Evolutionary conservation across 2,329 filamentous ascomycete genomes (phyloP), one percentile per base, ranked within the genome.

Genomic region (Taxawa tesnikishii): DNA sequence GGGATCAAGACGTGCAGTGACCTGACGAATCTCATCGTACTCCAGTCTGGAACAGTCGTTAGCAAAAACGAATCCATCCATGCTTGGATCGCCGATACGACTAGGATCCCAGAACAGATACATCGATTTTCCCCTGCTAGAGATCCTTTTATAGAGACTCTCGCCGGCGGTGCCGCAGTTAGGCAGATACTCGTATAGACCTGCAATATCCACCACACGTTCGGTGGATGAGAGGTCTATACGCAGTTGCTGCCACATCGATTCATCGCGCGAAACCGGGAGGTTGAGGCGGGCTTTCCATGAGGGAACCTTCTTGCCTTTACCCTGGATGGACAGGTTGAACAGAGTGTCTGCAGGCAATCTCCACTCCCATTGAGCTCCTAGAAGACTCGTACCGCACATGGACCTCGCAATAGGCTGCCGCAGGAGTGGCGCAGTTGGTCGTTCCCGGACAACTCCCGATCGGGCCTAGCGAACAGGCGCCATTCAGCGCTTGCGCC

Each of bases 81-180:
- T 34, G 0, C 55, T 45, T 0, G 59, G 48, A 16, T 63, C 47
- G 1, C 64, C 64, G 21, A 66, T 56, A 11, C 62, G 61, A 4
- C 60, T 53, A 0, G 72, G 67, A 33, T 79, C 70, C 3, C 74
- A 51, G 43, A 76, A 78, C 3, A 79, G 48, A 40, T 65, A 79
- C 0, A 75, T 33, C 17, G 53, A 62, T n/a, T n/a, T n/a, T n/a
- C n/a, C n/a, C n/a, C n/a, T n/a, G n/a, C n/a, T n/a, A n/a, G n/a
- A n/a, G n/a, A n/a, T n/a, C n/a, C n/a, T n/a, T 42, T 62, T 65
- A 48, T 77, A 75, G 14, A 79, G 48, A 32, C 65, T 64, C 11
- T 62, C 58, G 14, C 53, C 61, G 0, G 74, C 65, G 4, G 68
- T 75, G 4, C 72, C 74, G 42, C 75, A 80, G 5, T 67, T 50